Base-by-base conservation (phyloP, 2,329 filamentous ascomycete species). In the Ophidiomyces ophidiicola region DNA sequence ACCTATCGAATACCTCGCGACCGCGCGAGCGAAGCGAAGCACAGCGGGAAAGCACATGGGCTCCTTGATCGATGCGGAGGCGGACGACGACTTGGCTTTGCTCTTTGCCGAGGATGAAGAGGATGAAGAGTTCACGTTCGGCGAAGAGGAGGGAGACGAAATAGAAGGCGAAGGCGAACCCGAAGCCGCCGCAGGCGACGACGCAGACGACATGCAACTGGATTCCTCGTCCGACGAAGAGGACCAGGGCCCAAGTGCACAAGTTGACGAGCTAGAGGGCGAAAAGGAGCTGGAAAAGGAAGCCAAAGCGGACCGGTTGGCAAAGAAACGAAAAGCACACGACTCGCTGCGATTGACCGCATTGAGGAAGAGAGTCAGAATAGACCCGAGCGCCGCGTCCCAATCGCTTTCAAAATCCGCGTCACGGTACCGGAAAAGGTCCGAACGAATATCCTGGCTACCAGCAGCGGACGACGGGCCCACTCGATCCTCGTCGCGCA, bases 31-130 rank as follows among this genome's bases (percentile, higher is more conserved):
- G 48, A 82, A 77, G 59, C 80, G 86, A 46, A 78, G 79, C 8
- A 93, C 82, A 0, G 86, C 86, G 14, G 86, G 86, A 43, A 87
- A 85, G 56, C 78, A 84, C 47, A 81, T 93, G 71, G 78, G 81
- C 51, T 75, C 76, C 35, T 75, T 93, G 56, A 67, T 90, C 32
- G 76, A 82, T 39, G 78, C 79, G 48, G 81, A 85, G 54, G 78
- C 78, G 45, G 77, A 77, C 32, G 77, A 69, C 42, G 67, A 69
- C 39, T 70, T 84, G n/a, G 78, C 82, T 49, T 66, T 83, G 1
- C 69, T 85, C n/a, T 85, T 85, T 50, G 76, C 77, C 46, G 79
- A 83, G 55, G 76, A 80, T 44, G 82, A 86, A 50, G 76, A 72
- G 11, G 79, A 72, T 23, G 68, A 67, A 36, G 62, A 73, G 36